Evolutionary conservation across 2,329 filamentous ascomycete species (phyloP).

Genomic region (Zarea fungicola): DNA sequence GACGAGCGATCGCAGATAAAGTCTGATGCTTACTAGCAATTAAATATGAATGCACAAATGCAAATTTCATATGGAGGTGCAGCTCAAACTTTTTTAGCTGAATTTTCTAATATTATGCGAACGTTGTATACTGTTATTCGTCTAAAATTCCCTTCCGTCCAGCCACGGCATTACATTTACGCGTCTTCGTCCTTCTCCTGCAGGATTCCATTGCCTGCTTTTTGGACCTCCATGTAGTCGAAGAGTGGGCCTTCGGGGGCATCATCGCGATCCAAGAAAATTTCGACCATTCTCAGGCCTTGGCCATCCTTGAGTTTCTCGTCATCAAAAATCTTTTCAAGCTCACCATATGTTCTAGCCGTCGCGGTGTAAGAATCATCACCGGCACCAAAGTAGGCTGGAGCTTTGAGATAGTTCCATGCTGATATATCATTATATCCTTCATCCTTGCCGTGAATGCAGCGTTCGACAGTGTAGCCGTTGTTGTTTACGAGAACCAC

Average conservation of each 20-base stretch:
- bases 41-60: no score
- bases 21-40: no score
- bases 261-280: conserved; percentile 29
- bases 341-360: conserved; percentile 40
- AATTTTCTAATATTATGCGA: background rate
- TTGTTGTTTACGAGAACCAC: conserved; percentile 54
- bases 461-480: conserved; percentile 54
- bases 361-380: conserved; percentile 33
- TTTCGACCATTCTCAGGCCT: conserved; percentile 29
- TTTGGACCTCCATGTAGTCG: conserved; percentile 16
- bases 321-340: conserved; percentile 30
- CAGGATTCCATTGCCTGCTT: conserved; percentile 10
- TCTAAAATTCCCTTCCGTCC: background rate
- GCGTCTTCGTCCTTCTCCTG: conserved; percentile 5
- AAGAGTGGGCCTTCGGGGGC: conserved; percentile 21
- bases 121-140: background rate
- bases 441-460: conserved; percentile 49
- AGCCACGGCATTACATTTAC: background rate
- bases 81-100: no score
- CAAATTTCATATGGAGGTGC: no score
- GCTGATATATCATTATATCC: conserved; percentile 50
- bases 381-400: conserved; percentile 42
- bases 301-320: conserved; percentile 16
- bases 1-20: no score
- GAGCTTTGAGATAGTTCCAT: conserved; percentile 47